phyloP scores from a whole-genome alignment of 192 early-diverging fungal species.

The Coemansia sp. region DNA sequence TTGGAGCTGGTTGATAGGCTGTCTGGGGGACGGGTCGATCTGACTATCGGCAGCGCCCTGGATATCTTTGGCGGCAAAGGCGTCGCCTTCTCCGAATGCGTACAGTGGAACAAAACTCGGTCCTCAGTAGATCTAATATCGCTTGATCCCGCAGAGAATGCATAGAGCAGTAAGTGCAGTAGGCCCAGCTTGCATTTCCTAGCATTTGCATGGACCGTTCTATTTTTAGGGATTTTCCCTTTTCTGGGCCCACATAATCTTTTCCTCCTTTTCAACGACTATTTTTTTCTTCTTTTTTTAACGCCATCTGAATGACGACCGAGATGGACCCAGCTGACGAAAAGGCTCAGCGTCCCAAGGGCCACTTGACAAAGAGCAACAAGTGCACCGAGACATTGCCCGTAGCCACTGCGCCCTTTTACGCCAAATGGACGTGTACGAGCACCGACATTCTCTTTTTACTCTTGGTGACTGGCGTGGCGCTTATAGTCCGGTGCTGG shows the following conservation, averaged over 20 bases:
- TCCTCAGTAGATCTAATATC: not conserved
- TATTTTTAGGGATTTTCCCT: not conserved
- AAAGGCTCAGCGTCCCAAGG: slow-evolving; percentile 25
- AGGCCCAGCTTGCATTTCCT: not conserved
- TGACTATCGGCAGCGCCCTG: slow-evolving; percentile 94
- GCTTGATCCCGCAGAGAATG: not conserved
- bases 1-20: slow-evolving; percentile 74
- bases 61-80: slow-evolving; percentile 94
- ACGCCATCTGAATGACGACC: slow-evolving; percentile 1
- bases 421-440: slow-evolving; percentile 23
- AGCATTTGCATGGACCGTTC: not conserved
- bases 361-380: slow-evolving; percentile 28
- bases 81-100: slow-evolving; percentile 79
- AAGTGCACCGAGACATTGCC: not conserved
- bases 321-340: not conserved
- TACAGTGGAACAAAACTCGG: slow-evolving; percentile 66
- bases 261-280: not conserved
- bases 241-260: not conserved
- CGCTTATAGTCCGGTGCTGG: slow-evolving; percentile 37
- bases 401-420: slow-evolving; percentile 9
- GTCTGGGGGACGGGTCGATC: slow-evolving; percentile 81
- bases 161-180: not conserved
- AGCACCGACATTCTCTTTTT: slow-evolving; percentile 21
- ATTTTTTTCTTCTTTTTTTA: not conserved
- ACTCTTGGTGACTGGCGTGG: slow-evolving; percentile 7